phyloP scores from a whole-genome alignment of 2,329 filamentous ascomycete species.

The Coleophoma eucalyptorum region DNA sequence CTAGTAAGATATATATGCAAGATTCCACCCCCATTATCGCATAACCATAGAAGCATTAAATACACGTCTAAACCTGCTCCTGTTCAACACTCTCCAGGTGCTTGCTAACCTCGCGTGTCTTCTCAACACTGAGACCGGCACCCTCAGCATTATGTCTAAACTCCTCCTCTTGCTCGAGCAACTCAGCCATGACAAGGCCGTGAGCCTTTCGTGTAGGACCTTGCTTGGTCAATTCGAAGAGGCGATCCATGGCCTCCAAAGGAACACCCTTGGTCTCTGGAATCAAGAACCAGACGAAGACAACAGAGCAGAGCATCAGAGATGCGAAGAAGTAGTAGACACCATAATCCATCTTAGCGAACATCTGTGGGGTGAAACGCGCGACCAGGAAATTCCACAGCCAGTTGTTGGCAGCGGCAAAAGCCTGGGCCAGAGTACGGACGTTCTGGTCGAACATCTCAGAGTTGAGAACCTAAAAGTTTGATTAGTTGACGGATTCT shows the following conservation, averaged over 20 bases:
- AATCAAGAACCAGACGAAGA: slow-evolving; percentile 59
- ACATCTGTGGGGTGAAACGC: slow-evolving; percentile 65
- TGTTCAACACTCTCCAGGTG: too few species aligned
- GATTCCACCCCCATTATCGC: too few species aligned
- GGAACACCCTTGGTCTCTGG: slow-evolving; percentile 66
- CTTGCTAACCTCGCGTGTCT: not conserved
- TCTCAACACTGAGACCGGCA: not conserved
- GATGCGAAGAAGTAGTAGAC: slow-evolving; percentile 68
- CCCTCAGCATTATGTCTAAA: slow-evolving; percentile 1
- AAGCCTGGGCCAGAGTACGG: slow-evolving; percentile 67
- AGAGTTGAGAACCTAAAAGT: slow-evolving; percentile 55
- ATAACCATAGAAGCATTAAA: too few species aligned
- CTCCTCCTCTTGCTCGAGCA: slow-evolving; percentile 18
- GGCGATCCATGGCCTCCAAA: slow-evolving; percentile 59
- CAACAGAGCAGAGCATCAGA: slow-evolving; percentile 52
- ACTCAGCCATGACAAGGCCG: slow-evolving; percentile 18
- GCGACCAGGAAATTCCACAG: slow-evolving; percentile 63
- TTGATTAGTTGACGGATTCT: too few species aligned
- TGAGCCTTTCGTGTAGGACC: slow-evolving; percentile 16
- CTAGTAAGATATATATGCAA: too few species aligned
- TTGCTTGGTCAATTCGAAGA: slow-evolving; percentile 41
- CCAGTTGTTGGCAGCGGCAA: slow-evolving; percentile 70
- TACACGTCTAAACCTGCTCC: too few species aligned
- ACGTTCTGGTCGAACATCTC: slow-evolving; percentile 74
- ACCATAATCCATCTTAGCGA: slow-evolving; percentile 53